phyloP scores from a whole-genome alignment of 768 basidiomycete species.

The Suillus bovinus region DNA sequence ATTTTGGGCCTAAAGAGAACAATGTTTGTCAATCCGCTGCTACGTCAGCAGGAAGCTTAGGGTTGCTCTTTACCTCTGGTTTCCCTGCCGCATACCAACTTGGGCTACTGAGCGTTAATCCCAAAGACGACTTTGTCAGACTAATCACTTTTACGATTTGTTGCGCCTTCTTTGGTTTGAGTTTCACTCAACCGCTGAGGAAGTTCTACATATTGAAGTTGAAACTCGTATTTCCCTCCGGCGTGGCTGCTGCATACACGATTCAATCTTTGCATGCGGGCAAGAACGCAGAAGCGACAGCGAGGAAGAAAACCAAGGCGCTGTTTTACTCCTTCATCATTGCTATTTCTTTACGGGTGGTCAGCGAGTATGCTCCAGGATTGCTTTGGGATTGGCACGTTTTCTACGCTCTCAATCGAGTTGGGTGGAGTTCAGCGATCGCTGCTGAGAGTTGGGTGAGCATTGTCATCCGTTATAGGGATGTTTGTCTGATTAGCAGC shows the following conservation, averaged over 20 bases:
- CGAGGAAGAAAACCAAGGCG: conserved; percentile 54
- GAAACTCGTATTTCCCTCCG: conserved; percentile 63
- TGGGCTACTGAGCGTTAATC: conserved; percentile 44
- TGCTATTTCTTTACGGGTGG: conserved; percentile 54
- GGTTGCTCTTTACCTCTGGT: conserved; percentile 57
- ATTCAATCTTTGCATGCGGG: conserved; percentile 60
- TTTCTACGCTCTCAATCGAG: conserved; percentile 57
- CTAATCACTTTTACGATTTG: conserved; percentile 53
- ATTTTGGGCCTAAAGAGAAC: conserved; percentile 66
- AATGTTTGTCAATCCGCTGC: conserved; percentile 11
- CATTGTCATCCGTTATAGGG: neutral
- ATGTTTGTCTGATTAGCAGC: conserved; percentile 1
- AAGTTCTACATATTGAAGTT: conserved; percentile 62
- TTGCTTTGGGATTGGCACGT: conserved; percentile 62
- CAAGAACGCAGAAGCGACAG: conserved; percentile 46
- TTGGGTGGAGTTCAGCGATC: conserved; percentile 59
- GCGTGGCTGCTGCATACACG: conserved; percentile 63
- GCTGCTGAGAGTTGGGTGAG: conserved; percentile 56
- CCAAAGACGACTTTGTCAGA: conserved; percentile 54
- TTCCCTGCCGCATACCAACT: conserved; percentile 62
- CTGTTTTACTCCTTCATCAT: conserved; percentile 46
- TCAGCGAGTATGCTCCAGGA: conserved; percentile 59
- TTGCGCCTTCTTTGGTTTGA: conserved; percentile 60
- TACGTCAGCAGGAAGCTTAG: conserved; percentile 52
- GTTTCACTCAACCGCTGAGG: conserved; percentile 65